Evolutionary conservation across 2,329 filamentous ascomycete species (phyloP), one percentile per base, ranked within the genome.

Genomic region (Penicillium verrucosum): DNA sequence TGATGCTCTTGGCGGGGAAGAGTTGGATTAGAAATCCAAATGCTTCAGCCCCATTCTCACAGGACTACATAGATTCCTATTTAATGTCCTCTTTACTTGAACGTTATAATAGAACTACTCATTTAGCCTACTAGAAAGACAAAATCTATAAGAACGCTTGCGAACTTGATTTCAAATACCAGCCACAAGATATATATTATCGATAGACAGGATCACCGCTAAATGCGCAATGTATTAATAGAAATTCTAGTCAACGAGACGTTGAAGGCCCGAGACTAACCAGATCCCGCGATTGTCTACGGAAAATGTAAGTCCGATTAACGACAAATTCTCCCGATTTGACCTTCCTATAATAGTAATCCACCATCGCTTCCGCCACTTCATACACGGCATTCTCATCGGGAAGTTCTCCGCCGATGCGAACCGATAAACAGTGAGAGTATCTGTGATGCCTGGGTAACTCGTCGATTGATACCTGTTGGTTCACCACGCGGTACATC

Each of bases 401-500:
- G 3, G 36, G 23, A 3, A 54, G 30, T 2, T 21, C 3, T 4
- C 36, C 51, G 11, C 16, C 21, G 4, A 54, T 34, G 5, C 51
- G 37, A 3, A 54, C 4, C 6, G 51, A 54, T 18, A 54, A 5
- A 36, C 51, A 54, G 11, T 54, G 37, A 8, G 51, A 34, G 23
- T 49, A 41, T 7, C 37, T 32, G 14, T 49, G 51, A 11, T 54
- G 51, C 44, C 12, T 54, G 5, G 51, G 51, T 12, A 30, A 18
- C 1, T 23, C 16, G 12, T 43, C 21, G 9, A 54, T 10, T 29
- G 9, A 18, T 10, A 29, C 21, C 23, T 54, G 44, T 27, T 30
- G 29, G 45, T 54, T 54, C 3, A 34, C 12, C 9, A 54, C 38
- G 6, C 51, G 51, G 18, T 34, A 54, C 21, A 40, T 54, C 51